A percentile compares a stretch with the other conserved stretches of the same genome.
Evolutionary conservation across 306 rosid species (phyloP).

Genomic region (Crataegus laevigata): DNA sequence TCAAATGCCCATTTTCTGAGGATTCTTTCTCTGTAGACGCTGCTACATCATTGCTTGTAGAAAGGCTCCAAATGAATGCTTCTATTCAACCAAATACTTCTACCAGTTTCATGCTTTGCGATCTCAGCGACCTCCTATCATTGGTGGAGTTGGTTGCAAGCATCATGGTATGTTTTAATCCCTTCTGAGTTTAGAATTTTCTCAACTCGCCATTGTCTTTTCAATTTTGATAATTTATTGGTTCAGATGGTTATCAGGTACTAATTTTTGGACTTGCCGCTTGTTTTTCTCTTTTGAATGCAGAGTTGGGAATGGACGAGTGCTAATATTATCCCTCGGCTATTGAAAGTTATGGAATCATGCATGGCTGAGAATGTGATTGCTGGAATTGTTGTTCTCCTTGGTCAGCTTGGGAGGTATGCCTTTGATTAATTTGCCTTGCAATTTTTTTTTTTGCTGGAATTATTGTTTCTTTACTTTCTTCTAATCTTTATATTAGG

Average conservation of each 20-base stretch:
- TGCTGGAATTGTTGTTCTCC: conserved; percentile 53
- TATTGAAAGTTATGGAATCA: conserved; percentile 47
- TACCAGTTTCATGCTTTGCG: conserved; percentile 21
- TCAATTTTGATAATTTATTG: not conserved
- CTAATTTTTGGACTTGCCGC: conserved; percentile 4
- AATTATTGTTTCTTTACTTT: not conserved
- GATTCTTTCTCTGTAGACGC: conserved; percentile 47
- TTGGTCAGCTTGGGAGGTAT: conserved; percentile 92
- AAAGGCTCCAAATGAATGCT: conserved; percentile 28
- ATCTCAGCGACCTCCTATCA: conserved; percentile 51
- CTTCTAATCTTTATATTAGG: not conserved
- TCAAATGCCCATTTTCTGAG: conserved; percentile 55
- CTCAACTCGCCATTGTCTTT: not conserved
- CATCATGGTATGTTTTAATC: conserved; percentile 42
- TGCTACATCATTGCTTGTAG: conserved; percentile 47
- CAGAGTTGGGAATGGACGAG: conserved; percentile 81
- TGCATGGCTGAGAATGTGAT: conserved; percentile 35
- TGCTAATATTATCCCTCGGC: conserved; percentile 43
- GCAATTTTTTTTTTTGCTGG: not conserved
- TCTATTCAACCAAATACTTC: conserved; percentile 21
- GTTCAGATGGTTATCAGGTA: not conserved
- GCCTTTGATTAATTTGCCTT: conserved; percentile 10
- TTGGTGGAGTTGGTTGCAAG: conserved; percentile 73
- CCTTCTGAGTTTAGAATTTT: not conserved
- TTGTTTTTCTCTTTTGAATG: conserved; percentile 25